Base-by-base conservation (phyloP, 1,284 basidiomycete genomes). In the Fomitopsis schrenkii region DNA sequence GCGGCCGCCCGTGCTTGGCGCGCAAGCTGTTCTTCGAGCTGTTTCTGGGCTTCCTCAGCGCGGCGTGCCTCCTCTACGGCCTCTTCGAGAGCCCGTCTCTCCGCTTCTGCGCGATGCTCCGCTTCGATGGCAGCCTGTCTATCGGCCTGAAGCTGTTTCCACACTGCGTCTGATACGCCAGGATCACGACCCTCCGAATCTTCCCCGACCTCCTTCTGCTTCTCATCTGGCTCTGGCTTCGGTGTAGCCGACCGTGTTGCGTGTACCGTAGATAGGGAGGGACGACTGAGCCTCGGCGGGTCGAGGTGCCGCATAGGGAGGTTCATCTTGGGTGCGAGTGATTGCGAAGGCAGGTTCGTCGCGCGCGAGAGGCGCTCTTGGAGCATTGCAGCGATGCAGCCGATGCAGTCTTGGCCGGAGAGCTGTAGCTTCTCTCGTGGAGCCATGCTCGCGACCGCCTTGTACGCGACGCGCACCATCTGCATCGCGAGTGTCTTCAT, bases 401-500 rank as follows among this genome's bases (percentile, higher is more conserved):
- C 10, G 22, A 45, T 19, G 9, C 42, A 45, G 36, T 55, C 54
- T 19, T 26, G 22, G 40, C 17, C 63, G 7, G 56, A 45, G 12
- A 61, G 54, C 1, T n/a, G 33, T 10, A 60, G 46, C 26, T 17
- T 28, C 2, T 1, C 26, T 26, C 38, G 42, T n/a, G 55, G 42
- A 2, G 42, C n/a, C 17, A 45, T 9, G 4, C 30, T 19, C 33
- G n/a, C 52, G 19, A 19, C 36, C 9, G 46, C 26, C 45, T 40
- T 48, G 14, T 64, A 71, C 0, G 75, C 81, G 2, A 65, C 40
- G 19, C 71, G 68, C 12, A 77, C 69, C 74, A 88, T 78, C 46
- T 76, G 68, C 64, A 80, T 82, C 3, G 82, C 73, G 2, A 87
- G 71, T 0, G 81, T 83, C 59, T 81, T 75, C 62, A 67, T 58